Base-by-base conservation (phyloP, 176 grass and related monocot genomes). In the Oryza australiensis region DNA sequence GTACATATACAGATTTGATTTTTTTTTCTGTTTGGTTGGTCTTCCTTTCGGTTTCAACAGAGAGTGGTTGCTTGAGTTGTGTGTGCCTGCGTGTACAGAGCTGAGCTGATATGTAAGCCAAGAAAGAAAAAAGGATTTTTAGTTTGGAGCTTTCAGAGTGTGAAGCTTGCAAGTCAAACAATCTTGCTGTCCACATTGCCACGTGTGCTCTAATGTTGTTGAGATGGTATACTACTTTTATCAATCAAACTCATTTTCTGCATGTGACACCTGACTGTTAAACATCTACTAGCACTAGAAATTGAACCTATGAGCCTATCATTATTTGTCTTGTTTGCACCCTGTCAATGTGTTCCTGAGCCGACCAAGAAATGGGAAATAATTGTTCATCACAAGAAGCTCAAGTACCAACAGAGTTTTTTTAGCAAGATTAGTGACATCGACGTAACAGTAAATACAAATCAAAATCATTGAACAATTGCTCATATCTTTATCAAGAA, bases 121-220 rank as follows among this genome's bases (percentile, higher is more conserved):
- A 1, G 30, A 69, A 74, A 85, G 68, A 62, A 45, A 29, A 67
- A 22, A n/a, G n/a, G 16, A 3, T 9, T 79, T 59, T 26, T 33
- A 41, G 67, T 27, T 60, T 69, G 78, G 78, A 32, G 42, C 1
- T 65, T 71, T 66, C 57, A 57, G 13, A 53, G 13, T 14, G 43
- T 64, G 70, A 85, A 71, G 77, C 72, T 76, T 85, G 32, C 87
- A 89, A 89, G 87, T 29, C 77, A 85, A 28, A 34, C 11, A 73
- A 34, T 64, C 65, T 66, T 66, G 74, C 10, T 40, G 43, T 34
- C 32, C 49, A 28, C 67, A 14, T 27, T 40, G 0, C 32, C 74
- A 83, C 7, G 22, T 77, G 29, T 80, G 63, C 7, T 77, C 8
- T 77, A 23, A 64, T 73, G 3, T 9, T 41, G 55, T 64, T 72